phyloP scores from a whole-genome alignment of 768 basidiomycete genomes.

The Multifurca ochricompacta region DNA sequence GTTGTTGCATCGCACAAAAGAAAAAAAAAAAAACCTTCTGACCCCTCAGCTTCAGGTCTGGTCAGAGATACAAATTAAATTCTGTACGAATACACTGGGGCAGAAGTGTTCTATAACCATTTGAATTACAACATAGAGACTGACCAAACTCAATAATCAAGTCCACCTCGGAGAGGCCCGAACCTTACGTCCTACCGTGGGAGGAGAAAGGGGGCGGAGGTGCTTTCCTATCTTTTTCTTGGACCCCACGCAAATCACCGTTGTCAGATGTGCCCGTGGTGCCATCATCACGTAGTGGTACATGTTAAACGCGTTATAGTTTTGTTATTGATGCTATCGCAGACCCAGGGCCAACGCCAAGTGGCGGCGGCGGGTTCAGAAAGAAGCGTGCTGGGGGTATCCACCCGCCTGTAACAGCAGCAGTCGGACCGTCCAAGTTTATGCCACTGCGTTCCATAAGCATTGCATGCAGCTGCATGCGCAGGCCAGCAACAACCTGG shows the following conservation, averaged over 20 bases:
- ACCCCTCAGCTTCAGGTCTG: too few species aligned
- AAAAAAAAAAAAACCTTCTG: too few species aligned
- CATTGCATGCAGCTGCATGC: slow-evolving; percentile 20
- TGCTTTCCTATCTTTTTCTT: neutral
- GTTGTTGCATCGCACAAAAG: too few species aligned
- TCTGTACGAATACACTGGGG: neutral
- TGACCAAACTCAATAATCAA: too few species aligned
- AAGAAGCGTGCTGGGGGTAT: neutral
- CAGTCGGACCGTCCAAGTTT: neutral
- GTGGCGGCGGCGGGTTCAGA: neutral
- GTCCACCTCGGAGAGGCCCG: too few species aligned
- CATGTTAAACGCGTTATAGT: neutral
- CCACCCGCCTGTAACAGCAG: neutral
- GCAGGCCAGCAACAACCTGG: slow-evolving; percentile 17
- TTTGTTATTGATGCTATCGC: slow-evolving; percentile 5
- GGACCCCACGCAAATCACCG: neutral
- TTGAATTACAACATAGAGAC: neutral
- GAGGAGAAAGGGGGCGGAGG: neutral
- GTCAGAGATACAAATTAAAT: neutral
- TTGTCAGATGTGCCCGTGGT: neutral
- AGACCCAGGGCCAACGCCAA: neutral
- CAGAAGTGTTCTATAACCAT: neutral
- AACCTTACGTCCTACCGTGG: too few species aligned
- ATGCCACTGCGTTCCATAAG: slow-evolving; percentile 19
- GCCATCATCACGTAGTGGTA: neutral